Evolutionary conservation across 257 asterid genomes (phyloP).

Genomic region (Przewalskia tangutica): DNA sequence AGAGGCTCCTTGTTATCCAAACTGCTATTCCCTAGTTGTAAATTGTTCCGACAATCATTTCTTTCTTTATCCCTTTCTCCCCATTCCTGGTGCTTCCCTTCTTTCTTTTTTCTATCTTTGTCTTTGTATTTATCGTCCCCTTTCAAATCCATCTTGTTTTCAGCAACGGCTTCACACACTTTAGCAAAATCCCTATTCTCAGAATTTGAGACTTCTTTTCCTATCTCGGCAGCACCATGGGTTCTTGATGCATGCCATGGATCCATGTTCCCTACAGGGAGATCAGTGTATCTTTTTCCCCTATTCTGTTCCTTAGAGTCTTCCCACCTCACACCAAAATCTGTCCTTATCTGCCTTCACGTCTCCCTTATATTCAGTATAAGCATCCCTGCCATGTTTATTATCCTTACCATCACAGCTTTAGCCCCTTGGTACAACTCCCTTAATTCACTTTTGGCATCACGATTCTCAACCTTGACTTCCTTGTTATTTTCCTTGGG

Average conservation of each 20-base stretch:
- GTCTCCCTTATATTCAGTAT: conserved; percentile 50
- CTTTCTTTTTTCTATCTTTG: conserved; percentile 86
- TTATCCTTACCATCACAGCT: conserved; percentile 60
- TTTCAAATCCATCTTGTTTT: conserved; percentile 65
- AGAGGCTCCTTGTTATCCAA: conserved; percentile 53
- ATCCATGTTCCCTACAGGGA: no score
- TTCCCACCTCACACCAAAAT: conserved; percentile 54
- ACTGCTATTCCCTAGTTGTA: conserved; percentile 43
- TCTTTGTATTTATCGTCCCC: conserved; percentile 79
- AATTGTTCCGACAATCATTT: conserved; percentile 53
- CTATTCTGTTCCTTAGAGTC: conserved; percentile 50
- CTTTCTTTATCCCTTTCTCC: conserved; percentile 87
- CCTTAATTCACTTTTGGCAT: no score
- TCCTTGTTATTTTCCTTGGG: no score
- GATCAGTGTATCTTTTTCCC: no score
- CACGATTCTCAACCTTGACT: no score
- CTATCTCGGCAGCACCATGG: conserved; percentile 47
- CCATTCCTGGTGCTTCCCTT: conserved; percentile 82
- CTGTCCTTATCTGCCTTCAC: conserved; percentile 62
- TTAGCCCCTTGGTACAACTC: no score
- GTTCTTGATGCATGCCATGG: conserved; percentile 49
- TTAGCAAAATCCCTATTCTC: conserved; percentile 51
- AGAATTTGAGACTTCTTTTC: conserved; percentile 44
- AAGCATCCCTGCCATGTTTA: conserved; percentile 50
- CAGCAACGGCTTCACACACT: conserved; percentile 70